Conservation (phyloP, 805 yeast genomes). For the Metschnikowia borealis region DNA sequence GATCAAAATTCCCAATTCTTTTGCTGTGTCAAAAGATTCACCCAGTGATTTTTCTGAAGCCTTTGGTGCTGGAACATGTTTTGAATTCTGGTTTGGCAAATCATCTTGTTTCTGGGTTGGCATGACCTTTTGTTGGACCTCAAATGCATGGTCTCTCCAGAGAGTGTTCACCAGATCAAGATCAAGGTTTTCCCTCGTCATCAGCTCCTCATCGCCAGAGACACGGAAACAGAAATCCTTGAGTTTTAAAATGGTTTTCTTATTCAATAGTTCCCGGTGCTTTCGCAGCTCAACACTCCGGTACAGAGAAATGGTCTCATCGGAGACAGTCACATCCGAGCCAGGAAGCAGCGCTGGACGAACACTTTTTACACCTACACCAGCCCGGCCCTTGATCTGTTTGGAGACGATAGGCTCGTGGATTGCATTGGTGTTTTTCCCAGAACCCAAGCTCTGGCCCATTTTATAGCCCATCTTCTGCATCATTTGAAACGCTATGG, state of each 20-base stretch:
- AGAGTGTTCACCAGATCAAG: constrained; percentile 29
- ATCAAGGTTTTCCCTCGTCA: constrained; percentile 24
- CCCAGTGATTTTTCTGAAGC: background rate
- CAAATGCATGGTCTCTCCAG: constrained; percentile 36
- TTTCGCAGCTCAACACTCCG: constrained; percentile 4
- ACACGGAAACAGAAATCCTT: constrained; percentile 42
- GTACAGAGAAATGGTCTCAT: constrained; percentile 2
- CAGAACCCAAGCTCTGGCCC: constrained; percentile 45
- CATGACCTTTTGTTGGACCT: background rate
- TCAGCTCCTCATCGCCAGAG: constrained; percentile 33
- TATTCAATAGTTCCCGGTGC: constrained; percentile 2
- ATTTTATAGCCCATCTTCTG: constrained; percentile 53
- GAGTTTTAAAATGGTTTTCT: constrained; percentile 21
- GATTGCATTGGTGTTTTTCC: constrained; percentile 16
- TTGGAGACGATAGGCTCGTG: constrained; percentile 29
- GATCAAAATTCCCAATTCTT: constrained; percentile 3
- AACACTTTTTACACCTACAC: constrained; percentile 20
- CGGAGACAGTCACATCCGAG: background rate
- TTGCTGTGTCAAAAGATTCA: background rate
- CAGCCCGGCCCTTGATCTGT: constrained; percentile 16
- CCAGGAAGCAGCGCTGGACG: background rate
- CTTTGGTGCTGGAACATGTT: too few relatives aligned
- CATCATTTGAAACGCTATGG: constrained; percentile 50
- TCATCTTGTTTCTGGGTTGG: background rate
- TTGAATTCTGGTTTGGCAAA: background rate